phyloP scores from a whole-genome alignment of 139 green algal genomes.

The Zygnema circumcarinatum region DNA sequence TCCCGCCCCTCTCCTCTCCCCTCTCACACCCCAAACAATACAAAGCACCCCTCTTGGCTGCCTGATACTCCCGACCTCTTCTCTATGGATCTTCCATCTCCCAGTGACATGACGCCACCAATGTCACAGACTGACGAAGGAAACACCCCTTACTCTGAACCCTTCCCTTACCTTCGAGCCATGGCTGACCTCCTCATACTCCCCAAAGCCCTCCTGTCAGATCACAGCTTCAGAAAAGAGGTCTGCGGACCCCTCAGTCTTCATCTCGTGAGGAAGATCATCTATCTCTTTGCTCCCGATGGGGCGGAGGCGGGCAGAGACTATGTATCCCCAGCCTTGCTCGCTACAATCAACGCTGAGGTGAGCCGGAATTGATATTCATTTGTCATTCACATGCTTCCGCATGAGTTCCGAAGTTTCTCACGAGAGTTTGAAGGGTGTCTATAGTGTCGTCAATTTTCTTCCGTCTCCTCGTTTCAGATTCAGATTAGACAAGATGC shows the following conservation, averaged over 20 bases:
- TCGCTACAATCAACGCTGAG: conserved; percentile 42
- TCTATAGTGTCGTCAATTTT: neutral
- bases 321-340: conserved; percentile 24
- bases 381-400: too few relatives aligned
- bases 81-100: too few relatives aligned
- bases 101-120: neutral
- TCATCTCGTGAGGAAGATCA: conserved; percentile 7
- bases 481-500: neutral
- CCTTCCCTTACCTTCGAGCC: conserved; percentile 42
- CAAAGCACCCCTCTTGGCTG: neutral
- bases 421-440: neutral
- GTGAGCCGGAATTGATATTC: conserved; percentile 8
- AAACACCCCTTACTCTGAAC: neutral
- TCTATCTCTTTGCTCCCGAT: conserved; percentile 46
- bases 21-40: neutral
- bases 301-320: conserved; percentile 15
- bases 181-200: conserved; percentile 59
- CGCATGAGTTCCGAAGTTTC: neutral
- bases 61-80: neutral
- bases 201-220: conserved; percentile 51
- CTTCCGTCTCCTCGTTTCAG: neutral
- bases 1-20: conserved; percentile 18
- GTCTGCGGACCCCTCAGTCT: conserved; percentile 28
- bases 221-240: conserved; percentile 40
- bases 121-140: neutral